phyloP scores from a whole-genome alignment of 1,284 basidiomycete genomes.

The Amylostereum chailletii region DNA sequence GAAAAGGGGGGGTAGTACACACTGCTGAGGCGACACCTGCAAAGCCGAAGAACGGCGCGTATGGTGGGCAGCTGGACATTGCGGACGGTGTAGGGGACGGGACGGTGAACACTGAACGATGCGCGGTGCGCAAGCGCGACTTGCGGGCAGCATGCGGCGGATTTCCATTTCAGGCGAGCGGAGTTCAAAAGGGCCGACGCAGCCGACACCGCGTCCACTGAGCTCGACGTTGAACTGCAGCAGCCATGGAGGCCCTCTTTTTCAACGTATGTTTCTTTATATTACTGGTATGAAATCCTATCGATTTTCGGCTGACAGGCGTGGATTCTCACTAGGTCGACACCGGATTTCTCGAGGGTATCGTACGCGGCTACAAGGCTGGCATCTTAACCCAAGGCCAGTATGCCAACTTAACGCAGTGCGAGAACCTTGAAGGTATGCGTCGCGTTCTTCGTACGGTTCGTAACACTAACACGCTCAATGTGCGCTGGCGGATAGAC shows the following conservation, averaged over 20 bases:
- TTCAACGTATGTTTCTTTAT: slow-evolving; percentile 81
- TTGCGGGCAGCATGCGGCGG: background rate
- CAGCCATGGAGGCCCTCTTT: slow-evolving; percentile 72
- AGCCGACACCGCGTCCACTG: background rate
- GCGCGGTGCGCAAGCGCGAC: no score
- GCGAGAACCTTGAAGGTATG: slow-evolving; percentile 94
- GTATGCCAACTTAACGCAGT: slow-evolving; percentile 93
- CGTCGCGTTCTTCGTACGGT: no score
- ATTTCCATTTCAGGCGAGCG: background rate
- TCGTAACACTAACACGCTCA: background rate
- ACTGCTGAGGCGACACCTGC: slow-evolving; percentile 82
- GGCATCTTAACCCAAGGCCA: slow-evolving; percentile 85
- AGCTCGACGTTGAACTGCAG: slow-evolving; percentile 1
- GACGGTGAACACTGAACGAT: no score
- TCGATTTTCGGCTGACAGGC: background rate
- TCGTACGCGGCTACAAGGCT: slow-evolving; percentile 91
- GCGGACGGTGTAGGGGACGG: background rate
- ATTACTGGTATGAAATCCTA: no score
- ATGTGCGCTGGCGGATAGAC: slow-evolving; percentile 39
- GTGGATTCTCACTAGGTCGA: slow-evolving; percentile 45
- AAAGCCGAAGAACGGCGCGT: slow-evolving; percentile 82
- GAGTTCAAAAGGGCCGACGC: slow-evolving; percentile 6
- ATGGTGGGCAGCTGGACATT: slow-evolving; percentile 59
- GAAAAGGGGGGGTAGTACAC: slow-evolving; percentile 19
- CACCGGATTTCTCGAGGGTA: slow-evolving; percentile 83